Base-by-base conservation (phyloP, 2,329 filamentous ascomycete species). In the Massarina eburnea region DNA sequence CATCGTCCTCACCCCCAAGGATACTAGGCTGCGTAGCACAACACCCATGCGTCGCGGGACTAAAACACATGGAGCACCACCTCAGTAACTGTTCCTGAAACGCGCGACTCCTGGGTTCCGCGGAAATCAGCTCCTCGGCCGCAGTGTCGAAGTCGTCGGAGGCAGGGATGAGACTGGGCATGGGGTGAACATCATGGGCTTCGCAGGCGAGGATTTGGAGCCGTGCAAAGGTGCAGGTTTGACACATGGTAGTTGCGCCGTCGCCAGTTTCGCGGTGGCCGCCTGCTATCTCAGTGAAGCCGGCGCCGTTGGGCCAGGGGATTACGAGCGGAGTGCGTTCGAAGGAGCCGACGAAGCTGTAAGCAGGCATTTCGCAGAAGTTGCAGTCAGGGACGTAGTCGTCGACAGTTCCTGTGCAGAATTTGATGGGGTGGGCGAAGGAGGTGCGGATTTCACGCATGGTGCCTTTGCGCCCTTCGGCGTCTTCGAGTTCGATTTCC, bases 351-450 rank as follows among this genome's bases (percentile, higher is more conserved):
- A 71, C 43, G 8, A 77, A 61, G 1, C 71, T 68, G 36, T 74
- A 76, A 0, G 57, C 41, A 10, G 70, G 64, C 12, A 72, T 57
- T 2, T 65, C 49, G 48, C 75, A 78, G 60, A 72, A 78, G 46
- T 71, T 65, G 51, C 75, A 78, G 6, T 8, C 9, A 6, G 27
- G 5, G 19, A 51, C 45, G 2, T 33, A 20, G 4, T 48, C 39
- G 9, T 57, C 45, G 1, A 33, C 9, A 3, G 34, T 14, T 2
- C 15, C 1, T 6, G 29, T 32, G 19, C 55, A 45, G 43, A 76
- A 75, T 3, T 50, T 29, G 10, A 77, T 67, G 0, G 74, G 73
- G 38, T 76, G 72, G 1, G 71, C 64, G 39, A 73, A 71, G 1
- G 60, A 68, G 1, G 73, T 76, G 2, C 46, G 48, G 34, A 75